These are phyloP conservation scores for Cucumis variabilis DNA, from an alignment of 331 rosid genomes.

Conservation along the genomic window DNA sequence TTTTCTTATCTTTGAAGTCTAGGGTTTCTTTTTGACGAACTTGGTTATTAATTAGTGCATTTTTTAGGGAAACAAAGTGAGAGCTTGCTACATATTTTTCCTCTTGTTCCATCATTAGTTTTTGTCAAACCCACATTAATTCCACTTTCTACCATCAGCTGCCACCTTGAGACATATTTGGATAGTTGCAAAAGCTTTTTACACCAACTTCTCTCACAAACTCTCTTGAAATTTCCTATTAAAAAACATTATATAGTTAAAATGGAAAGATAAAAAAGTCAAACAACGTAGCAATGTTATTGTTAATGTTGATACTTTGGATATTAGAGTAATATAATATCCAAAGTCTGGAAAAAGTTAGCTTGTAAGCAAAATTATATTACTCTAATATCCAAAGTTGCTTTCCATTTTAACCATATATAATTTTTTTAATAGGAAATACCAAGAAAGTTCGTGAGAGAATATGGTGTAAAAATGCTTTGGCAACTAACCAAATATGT, in stretches of 20 bases:
- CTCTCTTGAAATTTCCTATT: neutral
- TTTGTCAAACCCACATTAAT: constrained; percentile 40
- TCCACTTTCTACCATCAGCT: constrained; percentile 38
- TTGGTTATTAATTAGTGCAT: too few relatives aligned
- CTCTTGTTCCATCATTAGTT: neutral
- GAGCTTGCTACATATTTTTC: too few relatives aligned
- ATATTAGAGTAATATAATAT: neutral
- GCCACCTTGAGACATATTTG: neutral
- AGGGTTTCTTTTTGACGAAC: too few relatives aligned
- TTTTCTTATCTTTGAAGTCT: too few relatives aligned
- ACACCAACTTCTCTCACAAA: neutral
- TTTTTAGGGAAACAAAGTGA: too few relatives aligned
- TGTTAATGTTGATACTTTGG: neutral
- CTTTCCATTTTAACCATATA: neutral
- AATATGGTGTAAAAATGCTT: neutral
- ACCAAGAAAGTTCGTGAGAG: neutral
- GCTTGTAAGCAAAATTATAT: neutral
- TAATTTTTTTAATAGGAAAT: neutral
- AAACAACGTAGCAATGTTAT: neutral
- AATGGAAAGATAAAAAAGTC: neutral
- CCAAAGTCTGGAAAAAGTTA: too few relatives aligned
- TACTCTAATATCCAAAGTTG: neutral
- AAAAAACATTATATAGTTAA: neutral
- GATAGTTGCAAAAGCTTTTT: neutral
- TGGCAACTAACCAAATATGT: neutral